Conservation (phyloP, 1,139 yeast genomes). For the Blastobotrys illinoisensis region DNA sequence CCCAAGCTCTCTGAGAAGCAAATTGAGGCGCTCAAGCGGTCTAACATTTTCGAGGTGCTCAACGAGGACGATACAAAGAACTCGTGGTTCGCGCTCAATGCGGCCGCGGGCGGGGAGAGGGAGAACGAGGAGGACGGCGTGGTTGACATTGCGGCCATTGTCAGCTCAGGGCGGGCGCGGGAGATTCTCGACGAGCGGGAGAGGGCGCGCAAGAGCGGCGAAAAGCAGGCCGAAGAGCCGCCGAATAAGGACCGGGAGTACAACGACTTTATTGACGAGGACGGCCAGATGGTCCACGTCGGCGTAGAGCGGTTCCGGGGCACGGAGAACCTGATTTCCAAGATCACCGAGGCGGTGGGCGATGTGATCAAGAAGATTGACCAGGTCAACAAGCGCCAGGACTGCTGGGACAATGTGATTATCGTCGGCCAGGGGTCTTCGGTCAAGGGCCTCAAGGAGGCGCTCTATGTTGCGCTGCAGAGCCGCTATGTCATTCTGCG, state of each 20-base stretch:
- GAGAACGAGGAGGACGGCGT: constrained; percentile 56
- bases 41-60: constrained; percentile 73
- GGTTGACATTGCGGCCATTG: constrained; percentile 85
- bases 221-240: constrained; percentile 34
- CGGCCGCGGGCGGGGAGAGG: constrained; percentile 26
- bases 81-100: constrained; percentile 54
- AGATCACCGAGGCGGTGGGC: constrained; percentile 52
- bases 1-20: constrained; percentile 57
- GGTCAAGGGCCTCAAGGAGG: constrained; percentile 73
- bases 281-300: constrained; percentile 51
- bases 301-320: constrained; percentile 91
- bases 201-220: constrained; percentile 38
- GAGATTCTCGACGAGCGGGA: constrained; percentile 60
- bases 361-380: constrained; percentile 50
- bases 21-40: constrained; percentile 68
- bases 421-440: constrained; percentile 71
- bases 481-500: constrained; percentile 50
- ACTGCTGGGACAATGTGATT: constrained; percentile 79
- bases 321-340: constrained; percentile 49
- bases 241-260: constrained; percentile 42
- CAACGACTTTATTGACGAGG: constrained; percentile 58
- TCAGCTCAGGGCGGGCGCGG: constrained; percentile 66
- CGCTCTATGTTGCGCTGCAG: constrained; percentile 53
- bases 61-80: constrained; percentile 52
- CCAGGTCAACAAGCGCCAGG: constrained; percentile 70